Evolutionary conservation across 164 flowering plant genomes (phyloP).

Genomic region (Berberis thunbergii): DNA sequence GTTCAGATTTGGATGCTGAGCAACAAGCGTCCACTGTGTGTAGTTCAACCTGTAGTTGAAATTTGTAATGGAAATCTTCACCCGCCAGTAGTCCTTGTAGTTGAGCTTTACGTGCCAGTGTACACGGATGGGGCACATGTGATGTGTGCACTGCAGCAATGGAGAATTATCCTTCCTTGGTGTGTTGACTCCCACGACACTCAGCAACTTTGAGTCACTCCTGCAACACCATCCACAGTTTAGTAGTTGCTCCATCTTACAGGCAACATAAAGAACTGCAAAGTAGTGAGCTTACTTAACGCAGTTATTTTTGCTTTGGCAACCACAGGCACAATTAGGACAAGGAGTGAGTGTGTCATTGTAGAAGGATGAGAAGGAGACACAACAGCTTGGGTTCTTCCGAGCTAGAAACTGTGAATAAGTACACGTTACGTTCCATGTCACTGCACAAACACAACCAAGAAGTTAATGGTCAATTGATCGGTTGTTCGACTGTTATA

Average conservation of each 20-base stretch:
- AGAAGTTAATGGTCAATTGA: not conserved
- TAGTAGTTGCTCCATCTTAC: constrained; percentile 2
- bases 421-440: constrained; percentile 91
- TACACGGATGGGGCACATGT: constrained; percentile 69
- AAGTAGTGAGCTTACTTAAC: constrained; percentile 32
- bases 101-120: constrained; percentile 81
- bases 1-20: constrained; percentile 82
- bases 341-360: constrained; percentile 59
- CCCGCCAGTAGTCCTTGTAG: constrained; percentile 81
- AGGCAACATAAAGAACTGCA: not conserved
- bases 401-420: constrained; percentile 68
- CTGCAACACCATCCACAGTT: constrained; percentile 34
- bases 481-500: not conserved
- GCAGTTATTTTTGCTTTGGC: constrained; percentile 51
- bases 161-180: constrained; percentile 66
- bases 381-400: constrained; percentile 64
- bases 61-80: constrained; percentile 59
- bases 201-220: constrained; percentile 41
- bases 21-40: constrained; percentile 69
- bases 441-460: constrained; percentile 43
- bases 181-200: constrained; percentile 45
- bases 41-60: constrained; percentile 71
- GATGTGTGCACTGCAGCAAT: constrained; percentile 66
- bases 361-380: constrained; percentile 72
- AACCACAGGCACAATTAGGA: constrained; percentile 68